Conservation (phyloP, 108 stramenopile species). For the Tribonema minus region DNA sequence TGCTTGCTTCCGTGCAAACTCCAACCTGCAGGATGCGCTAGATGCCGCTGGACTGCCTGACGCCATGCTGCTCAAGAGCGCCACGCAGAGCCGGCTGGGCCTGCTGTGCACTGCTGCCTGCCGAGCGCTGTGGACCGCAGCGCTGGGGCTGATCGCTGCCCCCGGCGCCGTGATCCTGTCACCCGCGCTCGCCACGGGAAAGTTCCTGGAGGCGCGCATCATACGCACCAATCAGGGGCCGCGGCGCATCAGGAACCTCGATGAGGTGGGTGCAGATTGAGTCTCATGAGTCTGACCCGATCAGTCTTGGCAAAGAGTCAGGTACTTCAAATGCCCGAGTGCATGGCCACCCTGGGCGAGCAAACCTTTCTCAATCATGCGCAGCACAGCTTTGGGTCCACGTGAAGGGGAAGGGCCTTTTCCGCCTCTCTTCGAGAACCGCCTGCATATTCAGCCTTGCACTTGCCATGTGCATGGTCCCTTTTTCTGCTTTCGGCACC, state of each 20-base stretch:
- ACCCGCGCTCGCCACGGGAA: background rate
- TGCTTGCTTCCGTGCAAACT: no score
- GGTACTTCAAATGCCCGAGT: no score
- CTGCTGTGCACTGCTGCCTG: background rate
- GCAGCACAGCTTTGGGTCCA: no score
- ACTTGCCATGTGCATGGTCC: no score
- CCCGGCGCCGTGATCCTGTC: slow-evolving; percentile 1
- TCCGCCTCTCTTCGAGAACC: no score
- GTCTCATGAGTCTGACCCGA: no score
- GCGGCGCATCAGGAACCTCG: background rate
- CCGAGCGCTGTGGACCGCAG: slow-evolving; percentile 1
- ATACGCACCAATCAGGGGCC: background rate
- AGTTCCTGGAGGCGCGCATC: background rate
- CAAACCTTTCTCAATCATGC: no score
- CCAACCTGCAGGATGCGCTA: background rate
- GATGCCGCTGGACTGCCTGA: background rate
- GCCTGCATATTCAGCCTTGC: no score
- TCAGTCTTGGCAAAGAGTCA: no score
- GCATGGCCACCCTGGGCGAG: no score
- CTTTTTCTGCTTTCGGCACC: no score
- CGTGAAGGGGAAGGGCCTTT: no score
- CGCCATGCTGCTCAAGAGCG: background rate
- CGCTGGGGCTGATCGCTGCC: background rate
- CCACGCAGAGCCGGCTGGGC: background rate
- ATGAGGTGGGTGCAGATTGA: background rate